These are phyloP conservation scores for Geoglossum glabrum DNA, from an alignment of 495 filamentous ascomycete species.

Conservation along the genomic window DNA sequence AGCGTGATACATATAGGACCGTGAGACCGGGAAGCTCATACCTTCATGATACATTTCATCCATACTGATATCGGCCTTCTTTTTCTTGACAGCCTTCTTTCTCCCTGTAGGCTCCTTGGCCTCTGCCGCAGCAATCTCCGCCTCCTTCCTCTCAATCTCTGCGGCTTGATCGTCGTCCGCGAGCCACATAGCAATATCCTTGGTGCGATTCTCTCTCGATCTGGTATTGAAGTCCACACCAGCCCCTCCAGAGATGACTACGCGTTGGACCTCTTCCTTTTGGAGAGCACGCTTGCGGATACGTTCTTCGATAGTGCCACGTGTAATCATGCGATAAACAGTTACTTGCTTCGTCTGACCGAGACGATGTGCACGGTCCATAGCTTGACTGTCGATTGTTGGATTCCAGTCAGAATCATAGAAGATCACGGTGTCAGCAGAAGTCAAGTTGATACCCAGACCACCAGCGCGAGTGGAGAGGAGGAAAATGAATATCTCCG, in stretches of 20 bases:
- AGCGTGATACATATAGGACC: background rate
- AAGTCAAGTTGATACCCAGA: slow-evolving; percentile 91
- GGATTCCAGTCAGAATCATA: slow-evolving; percentile 99
- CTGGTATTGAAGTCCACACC: slow-evolving; percentile 89
- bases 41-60: slow-evolving; percentile 99
- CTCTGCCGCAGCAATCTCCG: slow-evolving; percentile 47
- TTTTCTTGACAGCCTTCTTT: slow-evolving; percentile 32
- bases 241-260: slow-evolving; percentile 84
- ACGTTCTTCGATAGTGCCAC: slow-evolving; percentile 92
- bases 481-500: slow-evolving; percentile 91
- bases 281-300: slow-evolving; percentile 94
- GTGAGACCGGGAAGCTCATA: slow-evolving; percentile 25
- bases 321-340: slow-evolving; percentile 92
- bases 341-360: slow-evolving; percentile 93
- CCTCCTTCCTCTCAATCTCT: slow-evolving; percentile 73
- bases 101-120: slow-evolving; percentile 33
- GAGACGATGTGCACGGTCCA: slow-evolving; percentile 96
- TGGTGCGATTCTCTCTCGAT: slow-evolving; percentile 72
- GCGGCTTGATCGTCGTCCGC: slow-evolving; percentile 89
- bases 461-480: slow-evolving; percentile 92
- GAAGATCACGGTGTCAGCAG: slow-evolving; percentile 90
- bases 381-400: slow-evolving; percentile 94
- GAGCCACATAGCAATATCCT: slow-evolving; percentile 93
- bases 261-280: slow-evolving; percentile 97
- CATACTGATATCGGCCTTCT: slow-evolving; percentile 42